Evolutionary conservation across 78 protist species (phyloP), one percentile per base, ranked within the genome.

Genomic region (Pigoraptor vietnamica): DNA sequence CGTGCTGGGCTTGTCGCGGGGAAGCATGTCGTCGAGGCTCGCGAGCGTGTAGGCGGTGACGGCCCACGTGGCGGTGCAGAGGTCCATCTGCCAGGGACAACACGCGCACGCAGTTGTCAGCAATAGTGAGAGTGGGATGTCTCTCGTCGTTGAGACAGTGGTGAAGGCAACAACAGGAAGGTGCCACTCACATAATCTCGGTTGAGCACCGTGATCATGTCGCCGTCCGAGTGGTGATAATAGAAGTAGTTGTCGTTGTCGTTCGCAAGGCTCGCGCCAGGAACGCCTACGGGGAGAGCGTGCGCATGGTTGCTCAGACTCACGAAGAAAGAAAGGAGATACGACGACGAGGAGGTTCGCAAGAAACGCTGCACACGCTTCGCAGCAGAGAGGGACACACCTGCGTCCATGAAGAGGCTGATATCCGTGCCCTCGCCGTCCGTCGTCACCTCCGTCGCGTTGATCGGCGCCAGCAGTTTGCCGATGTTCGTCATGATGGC

Each of bases 141-240:
- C 14, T 2, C 56, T 40, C 25, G 14, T 40, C 14, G 2, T 2
- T 40, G 25, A 40, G 25, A 40, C 2, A 2, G 2, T 14, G 56
- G 14, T 14, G 14, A 40, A 40, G 56, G 25, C 56, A 40, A 14
- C 56, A 2, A 40, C 2, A 40, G 2, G 25, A 2, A 40, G 2
- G 14, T 14, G 25, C 25, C 56, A 40, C n/a, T n/a, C n/a, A 40
- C 56, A 40, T 2, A 14, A 40, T 40, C 56, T 40, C 14, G 25
- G 86, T 92, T 67, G 37, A 95, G 34, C 90, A 91, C 91, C 37
- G 94, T 91, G 39, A 94, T 36, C n/a, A 93, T 94, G 87, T 96
- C 97, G 86, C 94, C 97, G 40, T 87, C 93, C 34, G 95, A 34
- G 93, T 96, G 97, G 87, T 96, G 97, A 89, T 36, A 96, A 92